Conservation (phyloP, 2,329 filamentous ascomycete species). For the Clarireedia sp. region DNA sequence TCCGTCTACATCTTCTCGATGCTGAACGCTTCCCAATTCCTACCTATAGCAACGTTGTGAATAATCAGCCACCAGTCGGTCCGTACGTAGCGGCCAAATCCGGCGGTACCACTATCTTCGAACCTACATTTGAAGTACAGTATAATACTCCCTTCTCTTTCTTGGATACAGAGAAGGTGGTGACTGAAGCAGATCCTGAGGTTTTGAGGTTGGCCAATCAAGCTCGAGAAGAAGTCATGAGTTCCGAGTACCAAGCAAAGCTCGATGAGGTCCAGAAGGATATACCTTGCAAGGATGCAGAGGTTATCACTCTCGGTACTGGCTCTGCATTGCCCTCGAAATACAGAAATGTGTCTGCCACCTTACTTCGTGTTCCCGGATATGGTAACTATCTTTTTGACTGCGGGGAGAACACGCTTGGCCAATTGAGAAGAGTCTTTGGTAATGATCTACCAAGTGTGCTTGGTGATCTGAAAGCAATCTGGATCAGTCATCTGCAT, state of each 20-base stretch:
- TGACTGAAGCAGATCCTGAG: constrained; percentile 32
- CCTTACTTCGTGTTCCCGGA: constrained; percentile 74
- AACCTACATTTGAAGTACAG: constrained; percentile 29
- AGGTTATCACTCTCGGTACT: constrained; percentile 82
- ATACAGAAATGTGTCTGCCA: constrained; percentile 90
- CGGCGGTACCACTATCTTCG: constrained; percentile 21
- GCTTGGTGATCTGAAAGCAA: constrained; percentile 67
- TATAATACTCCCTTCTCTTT: constrained; percentile 40
- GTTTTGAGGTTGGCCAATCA: constrained; percentile 46
- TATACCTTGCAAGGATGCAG: constrained; percentile 66
- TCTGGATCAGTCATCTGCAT: constrained; percentile 94
- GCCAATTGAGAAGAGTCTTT: constrained; percentile 73
- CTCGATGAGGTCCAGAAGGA: constrained; percentile 49
- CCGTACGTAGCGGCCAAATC: constrained; percentile 20
- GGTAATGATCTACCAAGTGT: constrained; percentile 59
- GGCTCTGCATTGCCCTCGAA: constrained; percentile 86
- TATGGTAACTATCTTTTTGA: constrained; percentile 87
- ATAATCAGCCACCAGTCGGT: not conserved
- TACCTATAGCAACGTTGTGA: constrained; percentile 45
- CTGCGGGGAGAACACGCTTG: constrained; percentile 85
- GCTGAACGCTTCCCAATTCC: constrained; percentile 65
- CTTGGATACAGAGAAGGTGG: constrained; percentile 40
- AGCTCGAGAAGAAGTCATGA: constrained; percentile 35
- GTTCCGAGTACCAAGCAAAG: constrained; percentile 39
- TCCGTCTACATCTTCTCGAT: constrained; percentile 66